Conservation (phyloP, 148 eudicot species). For the Mesembryanthemum crystallinum region DNA sequence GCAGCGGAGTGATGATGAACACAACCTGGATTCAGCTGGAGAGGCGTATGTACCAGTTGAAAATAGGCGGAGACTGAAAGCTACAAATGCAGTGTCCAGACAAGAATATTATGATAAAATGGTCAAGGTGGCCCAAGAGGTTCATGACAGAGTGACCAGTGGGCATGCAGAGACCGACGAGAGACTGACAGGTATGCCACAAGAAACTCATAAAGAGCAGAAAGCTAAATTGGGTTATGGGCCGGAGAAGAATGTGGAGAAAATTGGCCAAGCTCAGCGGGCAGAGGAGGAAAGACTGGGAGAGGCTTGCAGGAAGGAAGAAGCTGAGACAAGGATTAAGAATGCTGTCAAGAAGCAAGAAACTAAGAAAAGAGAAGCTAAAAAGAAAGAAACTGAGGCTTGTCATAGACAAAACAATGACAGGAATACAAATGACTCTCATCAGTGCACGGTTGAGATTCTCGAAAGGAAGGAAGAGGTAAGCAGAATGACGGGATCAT, state of each 20-base stretch:
- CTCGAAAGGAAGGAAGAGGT: slow-evolving; percentile 23
- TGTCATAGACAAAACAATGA: slow-evolving; percentile 22
- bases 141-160: slow-evolving; percentile 31
- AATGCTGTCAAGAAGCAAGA: slow-evolving; percentile 27
- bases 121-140: slow-evolving; percentile 44
- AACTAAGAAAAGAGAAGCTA: slow-evolving; percentile 10
- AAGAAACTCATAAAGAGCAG: slow-evolving; percentile 25
- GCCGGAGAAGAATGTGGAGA: slow-evolving; percentile 24
- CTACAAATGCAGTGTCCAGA: slow-evolving; percentile 39
- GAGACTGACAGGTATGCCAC: slow-evolving; percentile 26
- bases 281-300: slow-evolving; percentile 16
- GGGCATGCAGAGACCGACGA: slow-evolving; percentile 32
- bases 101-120: slow-evolving; percentile 42
- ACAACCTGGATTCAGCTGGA: slow-evolving; percentile 28
- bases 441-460: slow-evolving; percentile 21
- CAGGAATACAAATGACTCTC: slow-evolving; percentile 20
- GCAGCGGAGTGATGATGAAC: slow-evolving; percentile 26
- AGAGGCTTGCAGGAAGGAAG: slow-evolving; percentile 25
- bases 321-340: slow-evolving; percentile 16
- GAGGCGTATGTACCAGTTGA: slow-evolving; percentile 33
- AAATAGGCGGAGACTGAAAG: slow-evolving; percentile 37
- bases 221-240: slow-evolving; percentile 26
- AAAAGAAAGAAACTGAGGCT: slow-evolving; percentile 22
- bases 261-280: slow-evolving; percentile 16
- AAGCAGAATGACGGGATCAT: slow-evolving; percentile 20